Conservation (phyloP, 2,329 filamentous ascomycete genomes). For the Penicillium paneum region DNA sequence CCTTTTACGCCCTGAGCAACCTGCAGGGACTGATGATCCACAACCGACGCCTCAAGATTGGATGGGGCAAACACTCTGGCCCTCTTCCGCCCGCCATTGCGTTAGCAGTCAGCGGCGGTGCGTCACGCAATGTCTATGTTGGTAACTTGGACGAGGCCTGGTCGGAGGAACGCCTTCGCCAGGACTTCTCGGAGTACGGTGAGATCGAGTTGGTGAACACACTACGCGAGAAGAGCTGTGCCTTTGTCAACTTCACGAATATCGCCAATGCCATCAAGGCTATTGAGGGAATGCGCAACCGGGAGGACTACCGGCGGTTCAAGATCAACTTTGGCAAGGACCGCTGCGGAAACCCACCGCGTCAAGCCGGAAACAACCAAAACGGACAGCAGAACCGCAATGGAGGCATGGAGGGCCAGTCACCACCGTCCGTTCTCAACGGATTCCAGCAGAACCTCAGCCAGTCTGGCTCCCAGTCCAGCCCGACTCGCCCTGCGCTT, state of each 20-base stretch:
- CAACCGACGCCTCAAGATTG: constrained; percentile 95
- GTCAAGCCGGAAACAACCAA: constrained; percentile 65
- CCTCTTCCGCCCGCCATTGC: constrained; percentile 94
- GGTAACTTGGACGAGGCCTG: constrained; percentile 96
- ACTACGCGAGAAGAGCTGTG: constrained; percentile 96
- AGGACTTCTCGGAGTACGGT: constrained; percentile 95
- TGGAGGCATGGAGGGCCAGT: constrained; percentile 55
- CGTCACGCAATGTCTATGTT: constrained; percentile 97
- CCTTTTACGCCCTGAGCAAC: constrained; percentile 97
- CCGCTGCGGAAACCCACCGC: constrained; percentile 90
- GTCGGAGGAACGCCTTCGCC: constrained; percentile 91
- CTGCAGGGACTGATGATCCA: constrained; percentile 98
- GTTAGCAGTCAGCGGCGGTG: constrained; percentile 90
- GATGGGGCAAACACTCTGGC: constrained; percentile 98
- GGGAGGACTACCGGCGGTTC: constrained; percentile 96
- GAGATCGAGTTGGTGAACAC: constrained; percentile 98
- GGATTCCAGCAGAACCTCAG: constrained; percentile 55
- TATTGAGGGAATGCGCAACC: constrained; percentile 89
- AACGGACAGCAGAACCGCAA: constrained; percentile 64
- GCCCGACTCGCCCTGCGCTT: constrained; percentile 56
- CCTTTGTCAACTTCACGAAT: constrained; percentile 99
- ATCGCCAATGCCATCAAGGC: constrained; percentile 99
- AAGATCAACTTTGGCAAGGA: constrained; percentile 99
- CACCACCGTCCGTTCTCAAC: constrained; percentile 55
- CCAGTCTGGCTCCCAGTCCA: constrained; percentile 57